Base-by-base conservation (phyloP, 2,329 filamentous ascomycete species). In the Graphium sp. region DNA sequence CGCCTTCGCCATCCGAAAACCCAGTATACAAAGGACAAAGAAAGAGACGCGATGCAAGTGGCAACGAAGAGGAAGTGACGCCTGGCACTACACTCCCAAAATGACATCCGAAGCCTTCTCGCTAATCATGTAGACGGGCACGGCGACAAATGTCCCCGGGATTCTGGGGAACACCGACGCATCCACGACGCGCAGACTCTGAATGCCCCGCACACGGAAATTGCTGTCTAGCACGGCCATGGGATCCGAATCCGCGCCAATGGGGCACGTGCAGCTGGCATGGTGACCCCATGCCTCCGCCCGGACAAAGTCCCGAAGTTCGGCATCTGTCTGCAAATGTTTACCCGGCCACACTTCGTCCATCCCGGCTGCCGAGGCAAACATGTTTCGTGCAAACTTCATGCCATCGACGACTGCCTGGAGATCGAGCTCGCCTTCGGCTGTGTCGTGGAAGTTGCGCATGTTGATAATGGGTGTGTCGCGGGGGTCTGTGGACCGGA, bases 241-340 rank as follows among this genome's bases (percentile, higher is more conserved):
- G 2, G 51, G 45, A 41, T 74, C 67, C 21, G 47, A 48, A 24
- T 62, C 60, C 2, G 50, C 45, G 5, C 69, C 67, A 32, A 73
- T 73, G 2, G 62, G 53, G 28, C 55, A 61, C 0, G 65, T 66
- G 32, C 60, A 64, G 3, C 55, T 62, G 5, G 64, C 63, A 43
- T 74, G 67, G 42, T 72, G 66, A 2, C 64, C 62, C 56, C 63
- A 69, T 5, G 60, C 53, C 18, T 56, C 52, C 24, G 62, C 51
- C 37, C 48, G 51, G 27, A 62, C 50, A 33, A 54, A 66, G 11
- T 56, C 47, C 28, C 59, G 49, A 24, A 66, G 47, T 7, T 58
- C 44, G 11, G 46, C 55, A 26, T 60, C 50, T 21, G 37, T 35
- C 16, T 41, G 48, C 13, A 56, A 51, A 30, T 49, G 44, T 11